These are phyloP conservation scores for Tetrahymena borealis DNA, from an alignment of 73 alveolate genomes.

Conservation along the genomic window DNA sequence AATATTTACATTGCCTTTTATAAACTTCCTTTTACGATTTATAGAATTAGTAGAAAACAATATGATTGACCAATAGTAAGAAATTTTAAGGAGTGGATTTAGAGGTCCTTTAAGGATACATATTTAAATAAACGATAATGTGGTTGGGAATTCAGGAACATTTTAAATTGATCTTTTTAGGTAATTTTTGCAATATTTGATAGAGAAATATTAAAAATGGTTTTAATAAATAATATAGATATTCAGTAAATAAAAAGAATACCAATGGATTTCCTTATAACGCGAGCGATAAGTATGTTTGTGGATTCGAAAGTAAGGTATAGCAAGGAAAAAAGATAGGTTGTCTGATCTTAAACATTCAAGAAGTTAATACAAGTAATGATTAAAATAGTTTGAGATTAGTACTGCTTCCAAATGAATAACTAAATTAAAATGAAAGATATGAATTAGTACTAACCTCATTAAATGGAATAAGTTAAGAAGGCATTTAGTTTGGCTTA, in stretches of 20 bases:
- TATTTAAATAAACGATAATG: background rate
- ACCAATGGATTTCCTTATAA: background rate
- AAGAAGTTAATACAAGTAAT: background rate
- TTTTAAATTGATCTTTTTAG: background rate
- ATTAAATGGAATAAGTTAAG: background rate
- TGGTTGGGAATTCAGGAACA: background rate
- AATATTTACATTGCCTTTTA: background rate
- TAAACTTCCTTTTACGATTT: background rate
- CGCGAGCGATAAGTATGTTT: background rate
- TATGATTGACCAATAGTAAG: background rate
- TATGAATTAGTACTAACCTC: background rate
- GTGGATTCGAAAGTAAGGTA: background rate
- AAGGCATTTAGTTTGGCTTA: background rate
- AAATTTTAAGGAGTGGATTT: background rate
- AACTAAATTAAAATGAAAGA: background rate
- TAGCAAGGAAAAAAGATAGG: background rate
- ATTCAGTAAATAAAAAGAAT: background rate
- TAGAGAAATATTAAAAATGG: background rate
- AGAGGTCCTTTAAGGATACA: background rate
- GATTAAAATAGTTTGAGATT: background rate
- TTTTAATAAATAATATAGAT: background rate
- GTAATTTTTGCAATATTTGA: background rate
- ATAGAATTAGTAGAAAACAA: background rate
- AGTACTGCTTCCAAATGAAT: background rate
- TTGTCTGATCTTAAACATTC: background rate